Evolutionary conservation across 495 filamentous ascomycete species (phyloP).

Genomic region (Aspergillus bridgeri): DNA sequence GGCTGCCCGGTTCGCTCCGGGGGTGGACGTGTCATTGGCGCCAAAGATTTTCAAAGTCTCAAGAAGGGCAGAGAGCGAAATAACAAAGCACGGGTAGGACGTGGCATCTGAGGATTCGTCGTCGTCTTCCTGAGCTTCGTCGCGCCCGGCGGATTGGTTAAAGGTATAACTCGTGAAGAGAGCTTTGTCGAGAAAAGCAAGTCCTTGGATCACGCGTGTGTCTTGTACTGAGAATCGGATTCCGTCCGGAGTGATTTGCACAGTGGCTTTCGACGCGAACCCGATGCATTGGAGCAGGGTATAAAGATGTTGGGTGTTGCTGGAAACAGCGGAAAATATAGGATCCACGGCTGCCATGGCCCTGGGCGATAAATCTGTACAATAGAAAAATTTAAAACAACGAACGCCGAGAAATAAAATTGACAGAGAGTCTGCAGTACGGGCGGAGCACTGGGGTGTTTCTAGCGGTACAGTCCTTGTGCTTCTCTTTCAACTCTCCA

Average conservation of each 20-base stretch:
- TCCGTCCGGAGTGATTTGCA: conserved; percentile 78
- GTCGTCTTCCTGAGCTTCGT: conserved; percentile 35
- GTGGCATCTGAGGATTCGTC: conserved; percentile 31
- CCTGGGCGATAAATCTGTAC: conserved; percentile 7
- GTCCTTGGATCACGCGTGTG: conserved; percentile 78
- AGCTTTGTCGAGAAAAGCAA: conserved; percentile 76
- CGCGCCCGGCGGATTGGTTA: conserved; percentile 42
- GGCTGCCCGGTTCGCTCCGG: conserved; percentile 42
- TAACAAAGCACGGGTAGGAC: conserved; percentile 60
- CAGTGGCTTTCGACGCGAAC: conserved; percentile 75
- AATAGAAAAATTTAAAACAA: conserved; percentile 10
- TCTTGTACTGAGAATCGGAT: conserved; percentile 86
- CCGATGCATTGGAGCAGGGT: conserved; percentile 85
- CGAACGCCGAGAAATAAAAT: conserved; percentile 14
- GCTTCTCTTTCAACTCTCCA: conserved; percentile 27
- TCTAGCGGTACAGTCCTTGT: conserved; percentile 37
- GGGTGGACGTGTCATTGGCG: conserved; percentile 63
- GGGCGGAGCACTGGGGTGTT: conserved; percentile 25
- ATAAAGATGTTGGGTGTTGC: conserved; percentile 81
- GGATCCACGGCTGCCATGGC: conserved; percentile 36
- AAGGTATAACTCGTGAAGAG: conserved; percentile 84
- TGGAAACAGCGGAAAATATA: conserved; percentile 80
- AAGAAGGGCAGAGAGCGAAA: conserved; percentile 81
- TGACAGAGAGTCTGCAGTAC: conserved; percentile 10
- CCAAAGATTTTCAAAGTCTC: conserved; percentile 95